These are phyloP conservation scores for Leishmania gerbilli DNA, from an alignment of 208 protist species.

Conservation along the genomic window DNA sequence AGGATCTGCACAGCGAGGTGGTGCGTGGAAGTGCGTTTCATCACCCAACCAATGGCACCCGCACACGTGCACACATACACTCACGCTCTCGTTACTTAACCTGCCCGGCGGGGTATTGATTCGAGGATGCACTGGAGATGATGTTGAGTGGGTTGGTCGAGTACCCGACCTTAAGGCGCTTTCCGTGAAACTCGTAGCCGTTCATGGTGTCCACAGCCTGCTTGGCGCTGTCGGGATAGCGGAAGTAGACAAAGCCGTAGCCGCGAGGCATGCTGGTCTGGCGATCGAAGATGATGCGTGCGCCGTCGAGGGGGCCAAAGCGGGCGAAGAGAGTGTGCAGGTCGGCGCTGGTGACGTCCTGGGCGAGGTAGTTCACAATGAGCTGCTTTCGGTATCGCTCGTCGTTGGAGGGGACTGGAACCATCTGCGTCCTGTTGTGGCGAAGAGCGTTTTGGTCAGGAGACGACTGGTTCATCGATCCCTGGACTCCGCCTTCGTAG, in stretches of 20 bases:
- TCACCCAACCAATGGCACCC: neutral
- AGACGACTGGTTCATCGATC: slow-evolving; percentile 29
- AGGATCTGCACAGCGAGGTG: neutral
- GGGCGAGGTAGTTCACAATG: slow-evolving; percentile 83
- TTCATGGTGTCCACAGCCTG: slow-evolving; percentile 67
- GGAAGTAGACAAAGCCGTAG: slow-evolving; percentile 85
- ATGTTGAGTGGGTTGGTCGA: slow-evolving; percentile 83
- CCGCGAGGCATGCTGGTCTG: slow-evolving; percentile 66
- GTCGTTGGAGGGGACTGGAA: slow-evolving; percentile 45
- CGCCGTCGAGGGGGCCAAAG: slow-evolving; percentile 70
- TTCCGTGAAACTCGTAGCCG: slow-evolving; percentile 73
- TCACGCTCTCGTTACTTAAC: neutral
- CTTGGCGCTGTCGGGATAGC: slow-evolving; percentile 53
- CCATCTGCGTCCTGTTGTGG: slow-evolving; percentile 40
- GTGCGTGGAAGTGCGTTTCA: neutral
- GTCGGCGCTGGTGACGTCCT: slow-evolving; percentile 58
- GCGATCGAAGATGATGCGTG: slow-evolving; percentile 73
- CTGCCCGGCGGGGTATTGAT: neutral
- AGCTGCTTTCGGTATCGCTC: slow-evolving; percentile 77
- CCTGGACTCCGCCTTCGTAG: slow-evolving; percentile 30
- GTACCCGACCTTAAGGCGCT: slow-evolving; percentile 76
- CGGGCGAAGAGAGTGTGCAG: slow-evolving; percentile 71
- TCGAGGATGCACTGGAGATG: slow-evolving; percentile 12
- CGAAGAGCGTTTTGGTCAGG: slow-evolving; percentile 16
- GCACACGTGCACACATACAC: neutral